Evolutionary conservation across 2,329 filamentous ascomycete species (phyloP), one percentile per base, ranked within the genome.

Genomic region (Penicillium sumatraense): DNA sequence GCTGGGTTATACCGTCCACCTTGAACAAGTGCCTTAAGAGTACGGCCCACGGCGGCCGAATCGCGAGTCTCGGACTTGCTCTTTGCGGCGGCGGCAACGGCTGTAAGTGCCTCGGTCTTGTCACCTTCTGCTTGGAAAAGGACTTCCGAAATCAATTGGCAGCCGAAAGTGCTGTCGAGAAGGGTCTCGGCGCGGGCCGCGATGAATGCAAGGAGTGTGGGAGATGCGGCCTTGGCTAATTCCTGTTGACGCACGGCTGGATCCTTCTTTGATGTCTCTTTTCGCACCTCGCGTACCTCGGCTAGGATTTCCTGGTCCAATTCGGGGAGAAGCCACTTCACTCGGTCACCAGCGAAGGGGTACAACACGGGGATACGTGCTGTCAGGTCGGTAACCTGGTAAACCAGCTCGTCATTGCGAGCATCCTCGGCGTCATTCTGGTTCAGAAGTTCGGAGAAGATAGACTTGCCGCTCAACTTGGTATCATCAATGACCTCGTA

Each of bases 401-500:
- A 68, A n/a, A 77, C 59, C 5, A 82, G 68, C 56, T 79, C 76
- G 44, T 81, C 73, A 33, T 78, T 64, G 33, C 76, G 73, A 18
- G 69, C 62, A 53, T 78, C 72, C 45, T 63, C 64, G 14, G 67
- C 54, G 4, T 70, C 60, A 29, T 86, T 85, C 67, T 90, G 89
- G 59, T 88, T 90, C 16, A 97, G 77, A 11, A 99, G 81, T 74
- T 98, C 93, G 0, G 90, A 83, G 74, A 96, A 91, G 61, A 99
- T 89, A 27, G 89, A 83, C 78, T 96, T 98, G 48, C 87, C 83
- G 3, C 87, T 90, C 68, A 96, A 81, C 61, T 96, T 93, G 9
- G 95, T 99, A 72, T 99, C 95, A 66, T 99, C 95, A 46, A 96
- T 87, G 46, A 96, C 88, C 67, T 98, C 95, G 71, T 93, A 92